phyloP scores from a whole-genome alignment of 805 yeast species.

The Hanseniaspora hatyaiensis region DNA sequence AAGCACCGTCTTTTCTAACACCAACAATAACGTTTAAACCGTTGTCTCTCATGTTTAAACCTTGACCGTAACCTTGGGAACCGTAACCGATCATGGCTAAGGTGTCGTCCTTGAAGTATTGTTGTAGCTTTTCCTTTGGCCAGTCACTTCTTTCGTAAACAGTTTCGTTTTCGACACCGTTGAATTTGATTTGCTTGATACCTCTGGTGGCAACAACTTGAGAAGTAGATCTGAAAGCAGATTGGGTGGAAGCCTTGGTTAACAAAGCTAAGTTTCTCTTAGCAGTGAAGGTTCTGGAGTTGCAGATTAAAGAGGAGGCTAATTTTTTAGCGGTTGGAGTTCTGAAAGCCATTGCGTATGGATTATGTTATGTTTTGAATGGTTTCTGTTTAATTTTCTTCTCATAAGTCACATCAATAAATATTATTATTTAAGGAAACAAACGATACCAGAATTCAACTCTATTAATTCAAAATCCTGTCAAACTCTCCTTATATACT shows the following conservation, averaged over 20 bases:
- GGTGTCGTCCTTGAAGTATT: slow-evolving; percentile 96
- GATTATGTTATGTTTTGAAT: not conserved
- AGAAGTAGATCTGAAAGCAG: slow-evolving; percentile 29
- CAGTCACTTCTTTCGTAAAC: slow-evolving; percentile 99
- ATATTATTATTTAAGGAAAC: no score
- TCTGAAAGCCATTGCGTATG: slow-evolving; percentile 16
- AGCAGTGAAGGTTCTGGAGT: slow-evolving; percentile 37
- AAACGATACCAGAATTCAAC: no score
- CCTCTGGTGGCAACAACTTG: slow-evolving; percentile 62
- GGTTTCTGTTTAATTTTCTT: not conserved
- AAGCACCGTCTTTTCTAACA: slow-evolving; percentile 97
- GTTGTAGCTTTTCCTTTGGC: slow-evolving; percentile 93
- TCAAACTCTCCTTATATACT: no score
- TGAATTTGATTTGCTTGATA: slow-evolving; percentile 91
- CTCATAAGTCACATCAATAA: no score
- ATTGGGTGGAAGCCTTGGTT: slow-evolving; percentile 35
- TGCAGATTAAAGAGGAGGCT: slow-evolving; percentile 33
- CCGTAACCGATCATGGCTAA: slow-evolving; percentile 98
- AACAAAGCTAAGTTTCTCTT: slow-evolving; percentile 56
- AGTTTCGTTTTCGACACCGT: slow-evolving; percentile 74
- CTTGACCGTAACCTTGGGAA: slow-evolving; percentile 99
- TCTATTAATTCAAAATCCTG: no score
- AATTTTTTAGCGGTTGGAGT: slow-evolving; percentile 16
- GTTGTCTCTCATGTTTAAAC: slow-evolving; percentile 97
- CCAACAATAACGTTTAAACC: slow-evolving; percentile 96